Base-by-base conservation (phyloP, 148 eudicot genomes). In the Persicaria tinctoria region DNA sequence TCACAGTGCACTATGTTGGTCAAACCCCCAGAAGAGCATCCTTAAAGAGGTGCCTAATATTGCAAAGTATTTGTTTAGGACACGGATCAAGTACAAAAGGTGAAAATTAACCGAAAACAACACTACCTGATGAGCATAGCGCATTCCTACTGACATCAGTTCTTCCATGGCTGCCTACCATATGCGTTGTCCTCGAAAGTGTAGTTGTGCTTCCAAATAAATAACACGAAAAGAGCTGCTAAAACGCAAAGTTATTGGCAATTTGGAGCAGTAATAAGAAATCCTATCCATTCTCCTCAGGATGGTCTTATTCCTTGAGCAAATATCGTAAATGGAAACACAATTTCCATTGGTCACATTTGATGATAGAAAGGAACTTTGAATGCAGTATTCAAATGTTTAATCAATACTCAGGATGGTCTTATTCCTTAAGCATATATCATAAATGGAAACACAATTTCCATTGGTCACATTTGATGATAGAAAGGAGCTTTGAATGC, bases 131-230 rank as follows among this genome's bases (percentile, higher is more conserved):
- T 87, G 70, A 11, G 98, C 93, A 70, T 89, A 6, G 66, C 76
- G 83, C 98, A 95, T 95, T 72, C 98, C 98, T 64, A 78, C 82
- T 55, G 91, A 82, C 91, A 85, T 89, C 66, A 95, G 77, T 27
- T 90, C 96, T 64, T 89, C 88, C 87, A 92, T 86, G 10, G 91
- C 93, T 75, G 90, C 91, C 72, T 20, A 78, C 86, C 84, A 95
- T 82, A 95, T 95, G 4, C 87, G 88, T 56, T 95, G 92, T 53
- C 98, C 98, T 87, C 92, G 84, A 62, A 92, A 95, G 66, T 86
- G 82, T 77, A 95, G 78, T 27, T 87, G 77, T 60, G 86, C 86
- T 75, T 76, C 87, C 98, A 32, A 32, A 32, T 95, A 78, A 20
- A n/a, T 46, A 60, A 75, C 51, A 63, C 4, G n/a, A 0, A 27